These are phyloP conservation scores for Protomyces macrosporus DNA, from an alignment of 1,139 yeast genomes.

Conservation along the genomic window DNA sequence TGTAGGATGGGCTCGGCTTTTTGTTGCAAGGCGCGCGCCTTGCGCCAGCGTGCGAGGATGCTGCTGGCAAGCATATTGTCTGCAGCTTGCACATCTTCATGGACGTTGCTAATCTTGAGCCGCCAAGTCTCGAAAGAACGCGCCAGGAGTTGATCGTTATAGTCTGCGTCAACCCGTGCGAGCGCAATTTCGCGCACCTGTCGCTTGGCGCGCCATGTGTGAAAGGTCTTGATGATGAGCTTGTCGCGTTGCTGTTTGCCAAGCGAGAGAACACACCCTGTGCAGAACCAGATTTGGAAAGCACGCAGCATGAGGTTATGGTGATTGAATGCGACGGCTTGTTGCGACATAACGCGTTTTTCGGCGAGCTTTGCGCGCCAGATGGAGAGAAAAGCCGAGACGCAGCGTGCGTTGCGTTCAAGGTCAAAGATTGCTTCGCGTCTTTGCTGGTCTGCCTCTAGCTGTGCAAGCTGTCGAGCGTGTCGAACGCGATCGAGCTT, in stretches of 20 bases:
- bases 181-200: not conserved
- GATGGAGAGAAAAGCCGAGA: not conserved
- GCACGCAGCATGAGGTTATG: not conserved
- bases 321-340: not conserved
- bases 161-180: not conserved
- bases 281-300: not conserved
- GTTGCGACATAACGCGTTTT: not conserved
- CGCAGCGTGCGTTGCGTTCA: not conserved
- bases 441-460: not conserved
- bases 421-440: not conserved
- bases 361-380: not conserved
- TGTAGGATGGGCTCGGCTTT: not conserved
- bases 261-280: not conserved
- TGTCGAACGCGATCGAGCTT: not conserved
- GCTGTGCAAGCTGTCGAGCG: not conserved
- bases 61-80: not conserved
- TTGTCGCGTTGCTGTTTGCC: not conserved
- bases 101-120: not conserved
- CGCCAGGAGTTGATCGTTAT: not conserved
- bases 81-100: not conserved
- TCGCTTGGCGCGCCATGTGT: not conserved
- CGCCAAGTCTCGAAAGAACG: not conserved
- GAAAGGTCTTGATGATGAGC: not conserved
- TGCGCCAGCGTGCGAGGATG: not conserved
- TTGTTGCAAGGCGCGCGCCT: not conserved